Evolutionary conservation across 345 rosid genomes (phyloP), one percentile per base, ranked within the genome.

Genomic region (Iberis pinnata): DNA sequence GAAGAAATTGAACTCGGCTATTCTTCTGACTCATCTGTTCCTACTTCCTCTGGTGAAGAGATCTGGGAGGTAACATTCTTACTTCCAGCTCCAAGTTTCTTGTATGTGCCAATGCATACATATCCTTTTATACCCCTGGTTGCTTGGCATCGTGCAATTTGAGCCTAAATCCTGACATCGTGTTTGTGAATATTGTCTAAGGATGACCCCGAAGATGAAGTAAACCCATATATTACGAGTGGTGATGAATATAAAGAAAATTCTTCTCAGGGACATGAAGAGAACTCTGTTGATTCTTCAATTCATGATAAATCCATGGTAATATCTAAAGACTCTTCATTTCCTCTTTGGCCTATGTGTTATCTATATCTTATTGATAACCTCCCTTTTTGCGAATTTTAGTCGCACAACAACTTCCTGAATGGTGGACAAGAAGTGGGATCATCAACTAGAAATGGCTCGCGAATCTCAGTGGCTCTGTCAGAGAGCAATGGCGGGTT

Each of bases 41-140:
- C 70, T n/a, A n/a, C n/a, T 51, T 58, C 60, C 60, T 58, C 60
- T 50, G 37, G 41, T 12, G 60, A 53, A 71, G 68, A 49, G 61
- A 67, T 22, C 51, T 40, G 40, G 18, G 76, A 63, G 80, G 84
- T 81, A 64, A 39, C 50, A 58, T 18, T 61, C 33, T 43, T 37
- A 50, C 38, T 19, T 46, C 66, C 42, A 45, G n/a, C 43, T 14
- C 31, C n/a, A 42, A 50, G 25, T 44, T 58, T 31, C 41, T 35
- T 50, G 45, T 20, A 63, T 35, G 27, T 39, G 15, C 50, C 17
- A 19, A 18, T 41, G 49, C 26, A 19, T 46, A 36, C 36, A 16
- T 31, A n/a, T n/a, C n/a, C 31, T n/a, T 8, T 43, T 33, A 61
- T 33, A 41, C 11, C 8, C 18, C 20, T 26, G 41, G 49, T 46